These are phyloP conservation scores for Moniliella sp. DNA, from an alignment of 1,284 basidiomycete genomes.

Conservation along the genomic window DNA sequence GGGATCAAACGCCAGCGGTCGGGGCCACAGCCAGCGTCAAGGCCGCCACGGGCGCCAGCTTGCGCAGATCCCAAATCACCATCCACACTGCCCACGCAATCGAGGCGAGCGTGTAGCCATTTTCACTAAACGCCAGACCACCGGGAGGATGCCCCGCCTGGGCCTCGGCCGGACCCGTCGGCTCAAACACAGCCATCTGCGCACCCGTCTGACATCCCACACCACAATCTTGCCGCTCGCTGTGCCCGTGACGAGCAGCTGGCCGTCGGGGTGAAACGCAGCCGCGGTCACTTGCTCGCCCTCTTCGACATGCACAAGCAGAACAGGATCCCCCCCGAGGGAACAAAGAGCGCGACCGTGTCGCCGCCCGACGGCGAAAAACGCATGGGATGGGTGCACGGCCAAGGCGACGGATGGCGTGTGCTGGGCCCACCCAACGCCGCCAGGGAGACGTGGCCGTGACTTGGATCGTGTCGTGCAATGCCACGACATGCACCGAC, in stretches of 20 bases:
- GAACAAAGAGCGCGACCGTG: slow-evolving; percentile 66
- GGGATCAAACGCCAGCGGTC: slow-evolving; percentile 49
- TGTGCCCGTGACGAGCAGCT: slow-evolving; percentile 57
- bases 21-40: slow-evolving; percentile 47
- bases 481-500: no score
- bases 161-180: no score
- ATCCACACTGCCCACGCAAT: slow-evolving; percentile 45
- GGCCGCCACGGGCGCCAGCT: slow-evolving; percentile 41
- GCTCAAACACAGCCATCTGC: slow-evolving; percentile 1
- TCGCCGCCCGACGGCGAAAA: slow-evolving; percentile 54
- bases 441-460: no score
- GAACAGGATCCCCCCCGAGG: slow-evolving; percentile 1
- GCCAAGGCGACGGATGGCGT: slow-evolving; percentile 66
- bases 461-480: no score
- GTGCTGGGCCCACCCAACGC: no score
- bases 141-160: no score
- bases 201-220: slow-evolving; percentile 60
- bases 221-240: slow-evolving; percentile 64
- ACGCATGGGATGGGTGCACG: slow-evolving; percentile 61
- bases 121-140: slow-evolving; percentile 76
- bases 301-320: slow-evolving; percentile 9
- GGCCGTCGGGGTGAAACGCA: slow-evolving; percentile 73
- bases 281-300: slow-evolving; percentile 47
- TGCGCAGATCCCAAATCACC: slow-evolving; percentile 83
- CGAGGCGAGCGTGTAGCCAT: slow-evolving; percentile 80